Conservation (phyloP, 2,329 filamentous ascomycete species). For the Zarea fungicola region DNA sequence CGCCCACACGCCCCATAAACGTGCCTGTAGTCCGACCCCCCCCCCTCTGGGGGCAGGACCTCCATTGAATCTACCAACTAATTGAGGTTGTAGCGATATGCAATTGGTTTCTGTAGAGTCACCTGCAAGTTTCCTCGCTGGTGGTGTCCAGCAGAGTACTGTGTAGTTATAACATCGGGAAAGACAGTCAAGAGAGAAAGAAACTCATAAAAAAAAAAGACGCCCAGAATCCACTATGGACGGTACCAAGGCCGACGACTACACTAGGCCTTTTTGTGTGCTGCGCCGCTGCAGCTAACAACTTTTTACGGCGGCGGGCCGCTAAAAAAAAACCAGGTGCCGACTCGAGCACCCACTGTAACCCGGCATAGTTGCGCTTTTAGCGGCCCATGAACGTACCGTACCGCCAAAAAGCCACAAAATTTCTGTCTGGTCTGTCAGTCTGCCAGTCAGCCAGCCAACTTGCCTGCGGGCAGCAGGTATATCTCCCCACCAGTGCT, state of each 20-base stretch:
- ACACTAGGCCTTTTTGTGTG: background rate
- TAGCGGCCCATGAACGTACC: too few species aligned
- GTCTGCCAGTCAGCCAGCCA: constrained; percentile 4
- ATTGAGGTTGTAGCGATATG: background rate
- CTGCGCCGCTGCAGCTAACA: background rate
- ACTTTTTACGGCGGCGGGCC: background rate
- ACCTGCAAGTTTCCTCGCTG: constrained; percentile 3
- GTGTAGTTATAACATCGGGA: background rate
- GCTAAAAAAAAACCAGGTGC: background rate
- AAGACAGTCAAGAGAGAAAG: background rate
- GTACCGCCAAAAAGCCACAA: background rate
- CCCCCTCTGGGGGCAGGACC: background rate
- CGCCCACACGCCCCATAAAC: too few species aligned
- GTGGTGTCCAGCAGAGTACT: background rate
- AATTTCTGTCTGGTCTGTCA: too few species aligned
- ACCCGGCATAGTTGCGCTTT: too few species aligned
- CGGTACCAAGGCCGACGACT: background rate
- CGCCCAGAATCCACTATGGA: background rate
- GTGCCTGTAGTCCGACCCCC: too few species aligned
- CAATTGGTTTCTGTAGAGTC: too few species aligned
- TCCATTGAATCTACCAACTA: background rate
- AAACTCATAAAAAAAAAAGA: background rate
- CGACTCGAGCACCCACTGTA: background rate
- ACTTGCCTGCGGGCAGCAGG: constrained; percentile 31
- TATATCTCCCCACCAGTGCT: constrained; percentile 33